A percentile compares a stretch with the other conserved stretches of the same genome.
Conservation (phyloP, 345 rosid species). For the Heritiera fomes region DNA sequence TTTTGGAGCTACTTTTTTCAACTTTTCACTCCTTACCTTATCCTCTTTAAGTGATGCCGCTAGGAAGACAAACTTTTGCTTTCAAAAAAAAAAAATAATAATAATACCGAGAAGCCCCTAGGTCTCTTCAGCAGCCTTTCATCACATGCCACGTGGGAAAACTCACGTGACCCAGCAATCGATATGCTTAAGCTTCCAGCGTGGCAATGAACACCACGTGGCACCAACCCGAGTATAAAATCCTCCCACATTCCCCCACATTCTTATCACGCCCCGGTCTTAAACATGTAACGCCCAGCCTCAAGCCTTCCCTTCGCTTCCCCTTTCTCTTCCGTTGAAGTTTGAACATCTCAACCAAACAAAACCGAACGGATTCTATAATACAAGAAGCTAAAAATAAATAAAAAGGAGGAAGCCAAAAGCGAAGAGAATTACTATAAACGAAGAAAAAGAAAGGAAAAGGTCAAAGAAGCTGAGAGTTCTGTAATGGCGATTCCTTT, state of each 20-base stretch:
- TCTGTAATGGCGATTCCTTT: conserved; percentile 75
- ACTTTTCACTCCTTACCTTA: neutral
- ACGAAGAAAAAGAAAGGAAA: neutral
- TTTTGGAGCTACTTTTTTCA: neutral
- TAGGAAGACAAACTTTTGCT: neutral
- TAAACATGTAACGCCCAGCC: neutral
- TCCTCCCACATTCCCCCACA: conserved; percentile 25
- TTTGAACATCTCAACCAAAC: conserved; percentile 26
- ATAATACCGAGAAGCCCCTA: neutral
- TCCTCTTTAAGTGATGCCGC: neutral
- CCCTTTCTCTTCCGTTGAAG: conserved; percentile 9
- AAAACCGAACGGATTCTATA: conserved; percentile 14
- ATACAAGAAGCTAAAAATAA: conserved; percentile 2
- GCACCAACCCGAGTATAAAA: conserved; percentile 34
- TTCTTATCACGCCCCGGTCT: conserved; percentile 18
- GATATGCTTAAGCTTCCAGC: conserved; percentile 48
- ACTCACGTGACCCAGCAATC: conserved; percentile 38
- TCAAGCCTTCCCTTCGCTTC: neutral
- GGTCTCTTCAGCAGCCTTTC: neutral
- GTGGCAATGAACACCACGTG: conserved; percentile 58
- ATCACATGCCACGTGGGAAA: conserved; percentile 30
- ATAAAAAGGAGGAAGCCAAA: neutral
- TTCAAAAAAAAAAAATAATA: neutral
- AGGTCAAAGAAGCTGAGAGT: conserved; percentile 7
- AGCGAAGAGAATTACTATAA: neutral